Evolutionary conservation across 2,329 filamentous ascomycete genomes (phyloP), one percentile per base, ranked within the genome.

Genomic region (Gremmenia infestans): DNA sequence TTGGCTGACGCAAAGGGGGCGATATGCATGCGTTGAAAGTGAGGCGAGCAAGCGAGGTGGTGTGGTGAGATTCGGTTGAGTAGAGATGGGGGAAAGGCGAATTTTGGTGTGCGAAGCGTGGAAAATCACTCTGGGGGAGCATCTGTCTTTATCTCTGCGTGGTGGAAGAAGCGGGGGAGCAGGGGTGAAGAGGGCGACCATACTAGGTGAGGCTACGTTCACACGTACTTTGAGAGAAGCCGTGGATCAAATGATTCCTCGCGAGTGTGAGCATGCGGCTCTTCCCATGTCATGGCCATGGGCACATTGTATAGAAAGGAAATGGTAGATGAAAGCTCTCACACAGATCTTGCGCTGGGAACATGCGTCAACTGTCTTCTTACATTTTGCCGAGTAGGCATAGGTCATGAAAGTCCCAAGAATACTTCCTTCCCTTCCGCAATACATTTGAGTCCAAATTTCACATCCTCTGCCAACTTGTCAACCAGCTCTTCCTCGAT

Each of bases 401-500:
- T 28, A 28, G 28, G 28, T 28, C 28, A 28, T 9, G 4, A 25
- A 32, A 49, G 23, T 17, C 17, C 46, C 19, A 57, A 35, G 19
- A 46, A 23, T 11, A 55, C 35, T 35, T 55, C 55, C 35, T 54
- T 60, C 45, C 51, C 56, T 52, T 57, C 49, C 1, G 17, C 57
- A 46, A 63, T 52, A 50, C 49, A 50, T 11, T 47, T 49, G 49
- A 63, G 48, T 39, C 46, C 53, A 43, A 48, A 45, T 19, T 64
- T 60, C 12, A 83, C 48, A 60, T 77, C 76, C 0, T 56, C 56
- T 1, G 64, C 67, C 19, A 82, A 36, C 0, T 59, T 66, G 0
- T 74, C 67, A 49, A 76, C 66, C 12, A 80, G 6, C 22, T 65
- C 64, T 0, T 69, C 67, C 1, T 74, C 70, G 1, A 81, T 65